Evolutionary conservation across 768 basidiomycete genomes (phyloP).

Genomic region (Melanogaster broomeanus): DNA sequence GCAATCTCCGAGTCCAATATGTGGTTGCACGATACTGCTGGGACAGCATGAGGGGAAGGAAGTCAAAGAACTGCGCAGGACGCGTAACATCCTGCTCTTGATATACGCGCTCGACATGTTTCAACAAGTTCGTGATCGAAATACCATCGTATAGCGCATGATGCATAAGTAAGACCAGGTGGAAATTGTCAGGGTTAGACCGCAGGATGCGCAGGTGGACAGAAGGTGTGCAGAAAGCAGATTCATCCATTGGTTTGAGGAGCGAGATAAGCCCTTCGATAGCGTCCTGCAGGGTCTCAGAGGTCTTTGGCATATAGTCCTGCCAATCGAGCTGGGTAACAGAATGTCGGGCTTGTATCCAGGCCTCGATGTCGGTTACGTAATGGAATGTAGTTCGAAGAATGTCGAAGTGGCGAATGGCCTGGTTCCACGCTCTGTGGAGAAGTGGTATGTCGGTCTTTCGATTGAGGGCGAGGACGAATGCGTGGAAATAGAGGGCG

Average conservation of each 20-base stretch:
- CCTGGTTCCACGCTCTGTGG: constrained; percentile 38
- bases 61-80: constrained; percentile 37
- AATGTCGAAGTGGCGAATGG: constrained; percentile 36
- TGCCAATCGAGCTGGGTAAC: constrained; percentile 23
- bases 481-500: constrained; percentile 34
- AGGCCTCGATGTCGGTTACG: constrained; percentile 31
- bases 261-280: constrained; percentile 10
- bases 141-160: constrained; percentile 51
- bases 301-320: constrained; percentile 10
- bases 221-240: constrained; percentile 30
- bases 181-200: neutral
- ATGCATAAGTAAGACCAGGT: constrained; percentile 44
- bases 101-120: constrained; percentile 35
- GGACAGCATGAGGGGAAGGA: constrained; percentile 38
- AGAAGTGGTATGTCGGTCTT: constrained; percentile 30
- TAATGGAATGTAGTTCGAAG: constrained; percentile 53
- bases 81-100: constrained; percentile 7
- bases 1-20: constrained; percentile 39
- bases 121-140: constrained; percentile 39
- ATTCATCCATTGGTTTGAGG: constrained; percentile 20
- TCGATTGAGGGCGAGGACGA: constrained; percentile 21
- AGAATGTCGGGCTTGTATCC: constrained; percentile 33
- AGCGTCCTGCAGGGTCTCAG: constrained; percentile 8
- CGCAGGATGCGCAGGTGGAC: constrained; percentile 28
- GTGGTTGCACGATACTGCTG: constrained; percentile 40